These are phyloP conservation scores for Trebouxia sp. DNA, from an alignment of 139 green algal species.

Conservation along the genomic window DNA sequence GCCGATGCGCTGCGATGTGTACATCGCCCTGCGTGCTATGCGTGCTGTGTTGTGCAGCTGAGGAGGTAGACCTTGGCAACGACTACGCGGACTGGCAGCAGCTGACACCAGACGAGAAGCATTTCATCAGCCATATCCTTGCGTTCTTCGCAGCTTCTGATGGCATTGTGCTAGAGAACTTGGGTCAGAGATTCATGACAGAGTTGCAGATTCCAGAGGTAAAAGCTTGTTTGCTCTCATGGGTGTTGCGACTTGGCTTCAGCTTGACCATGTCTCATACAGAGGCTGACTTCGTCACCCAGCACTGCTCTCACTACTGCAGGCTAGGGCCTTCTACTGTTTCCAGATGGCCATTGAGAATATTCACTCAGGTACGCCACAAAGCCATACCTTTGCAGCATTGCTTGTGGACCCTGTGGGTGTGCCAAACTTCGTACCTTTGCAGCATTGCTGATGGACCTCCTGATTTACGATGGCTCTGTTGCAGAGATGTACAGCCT, in stretches of 20 bases:
- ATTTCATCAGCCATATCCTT: slow-evolving; percentile 98
- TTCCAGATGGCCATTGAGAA: slow-evolving; percentile 99
- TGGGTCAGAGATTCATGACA: slow-evolving; percentile 92
- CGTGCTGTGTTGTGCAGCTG: slow-evolving; percentile 56
- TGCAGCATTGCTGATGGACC: too few relatives aligned
- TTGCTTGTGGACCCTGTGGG: too few relatives aligned
- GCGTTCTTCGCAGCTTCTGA: slow-evolving; percentile 98
- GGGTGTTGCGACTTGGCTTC: too few relatives aligned
- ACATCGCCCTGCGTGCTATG: neutral
- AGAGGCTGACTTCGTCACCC: neutral
- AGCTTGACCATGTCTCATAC: neutral
- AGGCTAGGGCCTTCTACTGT: slow-evolving; percentile 97
- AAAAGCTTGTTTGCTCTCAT: neutral
- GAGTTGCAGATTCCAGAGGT: slow-evolving; percentile 95
- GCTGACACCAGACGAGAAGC: slow-evolving; percentile 85
- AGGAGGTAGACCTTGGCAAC: slow-evolving; percentile 95
- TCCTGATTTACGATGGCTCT: neutral
- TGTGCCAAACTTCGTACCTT: too few relatives aligned
- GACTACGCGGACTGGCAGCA: slow-evolving; percentile 90
- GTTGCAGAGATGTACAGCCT: slow-evolving; percentile 97
- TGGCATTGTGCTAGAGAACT: slow-evolving; percentile 98
- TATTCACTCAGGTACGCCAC: slow-evolving; percentile 91
- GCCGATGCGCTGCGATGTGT: neutral
- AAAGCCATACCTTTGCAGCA: too few relatives aligned
- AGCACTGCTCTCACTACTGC: slow-evolving; percentile 9